These are phyloP conservation scores for Lizonia empirigonia DNA, from an alignment of 2,329 filamentous ascomycete genomes.

Conservation along the genomic window DNA sequence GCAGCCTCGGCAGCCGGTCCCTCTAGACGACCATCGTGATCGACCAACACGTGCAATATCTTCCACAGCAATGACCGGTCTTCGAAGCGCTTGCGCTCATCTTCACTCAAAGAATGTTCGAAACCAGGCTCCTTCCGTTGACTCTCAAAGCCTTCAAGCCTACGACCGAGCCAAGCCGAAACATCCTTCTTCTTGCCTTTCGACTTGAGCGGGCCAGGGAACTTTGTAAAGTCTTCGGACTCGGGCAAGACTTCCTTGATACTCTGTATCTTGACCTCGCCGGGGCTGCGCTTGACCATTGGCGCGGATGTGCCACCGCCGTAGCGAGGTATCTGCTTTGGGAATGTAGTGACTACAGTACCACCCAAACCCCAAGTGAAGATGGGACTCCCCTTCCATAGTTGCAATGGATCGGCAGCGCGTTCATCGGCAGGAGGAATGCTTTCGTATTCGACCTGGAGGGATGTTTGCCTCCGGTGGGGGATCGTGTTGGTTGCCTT, in stretches of 20 bases:
- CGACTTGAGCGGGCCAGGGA: constrained; percentile 85
- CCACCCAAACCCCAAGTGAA: constrained; percentile 90
- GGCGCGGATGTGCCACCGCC: constrained; percentile 73
- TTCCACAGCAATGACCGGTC: constrained; percentile 90
- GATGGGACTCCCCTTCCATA: constrained; percentile 89
- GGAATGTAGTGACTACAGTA: constrained; percentile 80
- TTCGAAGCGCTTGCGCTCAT: constrained; percentile 71
- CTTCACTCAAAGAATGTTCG: constrained; percentile 58
- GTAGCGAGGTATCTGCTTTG: constrained; percentile 86
- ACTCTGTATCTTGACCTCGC: constrained; percentile 78
- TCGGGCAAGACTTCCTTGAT: constrained; percentile 75
- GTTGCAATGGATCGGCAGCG: constrained; percentile 74
- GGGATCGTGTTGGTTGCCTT: constrained; percentile 37
- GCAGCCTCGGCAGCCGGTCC: constrained; percentile 74
- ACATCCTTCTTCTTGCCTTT: constrained; percentile 98
- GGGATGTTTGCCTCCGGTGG: constrained; percentile 50
- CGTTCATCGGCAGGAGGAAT: constrained; percentile 62
- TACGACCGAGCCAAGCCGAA: constrained; percentile 75
- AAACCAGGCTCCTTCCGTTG: constrained; percentile 52
- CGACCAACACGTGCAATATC: constrained; percentile 78
- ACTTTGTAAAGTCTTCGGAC: constrained; percentile 74
- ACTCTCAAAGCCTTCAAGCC: constrained; percentile 74
- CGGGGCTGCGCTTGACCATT: constrained; percentile 79
- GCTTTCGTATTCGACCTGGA: constrained; percentile 56
- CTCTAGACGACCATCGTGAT: constrained; percentile 83